A percentile compares a stretch with the other conserved stretches of the same genome.
Evolutionary conservation across 495 filamentous ascomycete species (phyloP).

Genomic region (Chaetomium fimeti): DNA sequence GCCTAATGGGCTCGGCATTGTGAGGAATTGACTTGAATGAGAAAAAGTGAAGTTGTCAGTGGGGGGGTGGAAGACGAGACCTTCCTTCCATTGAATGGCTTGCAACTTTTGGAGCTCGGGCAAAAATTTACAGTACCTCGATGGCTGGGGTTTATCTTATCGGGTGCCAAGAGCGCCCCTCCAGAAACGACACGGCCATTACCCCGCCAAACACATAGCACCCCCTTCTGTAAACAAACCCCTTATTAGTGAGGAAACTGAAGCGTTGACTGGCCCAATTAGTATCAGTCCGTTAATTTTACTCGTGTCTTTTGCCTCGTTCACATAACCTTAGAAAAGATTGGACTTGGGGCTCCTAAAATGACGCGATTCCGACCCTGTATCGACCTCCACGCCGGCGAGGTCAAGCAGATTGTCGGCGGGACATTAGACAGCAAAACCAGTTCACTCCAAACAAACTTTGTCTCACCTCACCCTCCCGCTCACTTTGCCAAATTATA

Average conservation of each 20-base stretch:
- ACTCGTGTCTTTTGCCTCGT: too few relatives aligned
- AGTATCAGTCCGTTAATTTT: not conserved
- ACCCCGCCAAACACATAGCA: constrained; percentile 12
- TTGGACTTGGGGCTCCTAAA: constrained; percentile 26
- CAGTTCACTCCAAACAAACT: constrained; percentile 78
- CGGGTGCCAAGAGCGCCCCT: constrained; percentile 20
- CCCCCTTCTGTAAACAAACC: constrained; percentile 7
- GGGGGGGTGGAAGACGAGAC: not conserved
- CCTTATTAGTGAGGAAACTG: not conserved
- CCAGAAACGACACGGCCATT: not conserved
- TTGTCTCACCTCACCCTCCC: constrained; percentile 77
- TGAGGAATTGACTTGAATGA: not conserved
- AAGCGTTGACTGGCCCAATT: too few relatives aligned
- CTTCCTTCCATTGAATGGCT: not conserved
- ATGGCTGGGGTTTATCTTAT: constrained; percentile 27
- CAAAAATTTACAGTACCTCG: constrained; percentile 19
- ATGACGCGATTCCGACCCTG: constrained; percentile 97
- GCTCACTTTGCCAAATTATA: constrained; percentile 79
- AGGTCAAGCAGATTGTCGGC: constrained; percentile 97
- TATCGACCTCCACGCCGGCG: constrained; percentile 92
- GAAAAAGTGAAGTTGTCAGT: not conserved
- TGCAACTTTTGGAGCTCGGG: not conserved
- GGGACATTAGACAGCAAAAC: constrained; percentile 74
- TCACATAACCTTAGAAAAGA: not conserved
- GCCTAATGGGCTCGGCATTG: constrained; percentile 42